A percentile compares a stretch with the other conserved stretches of the same genome.
These are phyloP conservation scores for Hypoxylon lienhwacheense DNA, from an alignment of 495 filamentous ascomycete species.

Conservation along the genomic window DNA sequence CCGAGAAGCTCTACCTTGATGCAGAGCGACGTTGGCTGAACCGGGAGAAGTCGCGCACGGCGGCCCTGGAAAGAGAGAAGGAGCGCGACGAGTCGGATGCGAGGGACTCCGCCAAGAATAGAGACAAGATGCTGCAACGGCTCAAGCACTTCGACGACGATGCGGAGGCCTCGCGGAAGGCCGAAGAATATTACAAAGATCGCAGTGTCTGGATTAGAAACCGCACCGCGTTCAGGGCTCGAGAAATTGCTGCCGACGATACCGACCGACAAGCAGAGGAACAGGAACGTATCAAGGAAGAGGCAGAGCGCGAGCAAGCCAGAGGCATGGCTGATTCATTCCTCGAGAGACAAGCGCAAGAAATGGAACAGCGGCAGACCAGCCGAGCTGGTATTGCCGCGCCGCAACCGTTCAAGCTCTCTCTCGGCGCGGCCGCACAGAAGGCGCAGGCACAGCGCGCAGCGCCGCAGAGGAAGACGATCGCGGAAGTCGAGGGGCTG, in stretches of 20 bases:
- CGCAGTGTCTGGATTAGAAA: conserved; percentile 81
- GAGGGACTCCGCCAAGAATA: conserved; percentile 59
- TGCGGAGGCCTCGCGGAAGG: conserved; percentile 69
- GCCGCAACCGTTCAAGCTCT: conserved; percentile 89
- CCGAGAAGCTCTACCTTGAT: conserved; percentile 80
- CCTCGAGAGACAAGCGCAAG: conserved; percentile 84
- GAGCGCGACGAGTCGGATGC: conserved; percentile 75
- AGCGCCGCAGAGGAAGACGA: conserved; percentile 70
- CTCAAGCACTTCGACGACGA: conserved; percentile 90
- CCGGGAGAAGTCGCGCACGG: conserved; percentile 78
- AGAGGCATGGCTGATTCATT: conserved; percentile 90
- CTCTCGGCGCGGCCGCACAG: conserved; percentile 82
- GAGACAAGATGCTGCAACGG: conserved; percentile 65
- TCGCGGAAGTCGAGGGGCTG: conserved; percentile 90
- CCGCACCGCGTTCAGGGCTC: conserved; percentile 68
- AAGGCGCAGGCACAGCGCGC: conserved; percentile 73
- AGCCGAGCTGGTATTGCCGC: conserved; percentile 52
- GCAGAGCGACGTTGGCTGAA: conserved; percentile 89
- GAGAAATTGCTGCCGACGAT: conserved; percentile 77
- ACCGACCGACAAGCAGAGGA: conserved; percentile 77
- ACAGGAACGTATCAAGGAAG: conserved; percentile 67
- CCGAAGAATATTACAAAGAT: conserved; percentile 83
- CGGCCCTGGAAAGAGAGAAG: conserved; percentile 80
- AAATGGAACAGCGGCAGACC: conserved; percentile 68
- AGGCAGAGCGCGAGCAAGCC: conserved; percentile 74